Evolutionary conservation across 2,329 filamentous ascomycete species (phyloP), one percentile per base, ranked within the genome.

Genomic region (Aspergillus versicolor): DNA sequence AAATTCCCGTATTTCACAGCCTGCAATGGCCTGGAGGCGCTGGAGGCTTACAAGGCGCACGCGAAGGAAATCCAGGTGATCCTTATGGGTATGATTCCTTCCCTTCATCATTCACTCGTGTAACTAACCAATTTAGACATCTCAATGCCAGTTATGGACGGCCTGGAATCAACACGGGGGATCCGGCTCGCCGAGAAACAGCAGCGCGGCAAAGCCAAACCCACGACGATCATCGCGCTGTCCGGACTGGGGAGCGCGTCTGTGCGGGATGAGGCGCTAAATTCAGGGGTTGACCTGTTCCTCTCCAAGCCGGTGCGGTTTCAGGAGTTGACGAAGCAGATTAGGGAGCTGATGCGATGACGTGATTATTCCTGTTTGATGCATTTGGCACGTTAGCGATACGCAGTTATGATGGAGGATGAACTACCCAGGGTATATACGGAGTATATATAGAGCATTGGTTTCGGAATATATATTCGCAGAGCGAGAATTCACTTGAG

Each of bases 231-330:
- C 30, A 59, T 66, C 21, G 70, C 70, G 3, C 57, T 74, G 51
- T 70, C 71, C 13, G 71, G 71, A 7, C 57, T 73, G 11, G 70
- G 65, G 12, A 64, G 66, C 22, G 60, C 67, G 6, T 58, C 57
- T 37, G 68, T 69, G 15, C 66, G 70, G 49, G 61, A 69, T 21
- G 69, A 72, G n/a, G 72, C 71, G 15, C 54, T 67, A 9, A 66
- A 60, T 4, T 67, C 66, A 13, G 72, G 72, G 7, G 68, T 74
- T 34, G 64, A 72, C 40, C 61, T 64, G n/a, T 73, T 73, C 50
- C 61, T 74, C 15, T 63, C 66, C 15, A 74, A 74, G 47, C 72
- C 72, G 1, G 55, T 71, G 19, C 49, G 55, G 17, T 57, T 57
- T 30, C 55, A 57, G 43, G 55, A 54, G 50, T n/a, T 57, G 19